Evolutionary conservation across 2,329 filamentous ascomycete species (phyloP).

Genomic region (Aureobasidium sp.): DNA sequence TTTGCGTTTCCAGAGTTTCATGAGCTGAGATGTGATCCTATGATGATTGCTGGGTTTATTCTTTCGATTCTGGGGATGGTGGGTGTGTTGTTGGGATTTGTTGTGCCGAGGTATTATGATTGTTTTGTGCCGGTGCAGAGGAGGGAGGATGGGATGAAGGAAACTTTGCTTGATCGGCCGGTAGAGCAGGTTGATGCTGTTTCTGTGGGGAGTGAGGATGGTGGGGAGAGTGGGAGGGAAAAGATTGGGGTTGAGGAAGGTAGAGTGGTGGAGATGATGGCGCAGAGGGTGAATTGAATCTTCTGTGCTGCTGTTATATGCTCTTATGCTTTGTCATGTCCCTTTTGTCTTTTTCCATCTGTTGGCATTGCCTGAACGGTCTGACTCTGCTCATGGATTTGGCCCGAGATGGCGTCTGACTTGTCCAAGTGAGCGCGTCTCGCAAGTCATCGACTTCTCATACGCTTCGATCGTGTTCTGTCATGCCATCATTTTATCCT

Average conservation of each 20-base stretch:
- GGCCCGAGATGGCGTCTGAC: too few relatives aligned
- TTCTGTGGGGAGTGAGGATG: not conserved
- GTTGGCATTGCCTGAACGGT: too few relatives aligned
- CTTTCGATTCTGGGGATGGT: conserved; percentile 42
- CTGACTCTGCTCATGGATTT: too few relatives aligned
- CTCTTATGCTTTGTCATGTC: too few relatives aligned
- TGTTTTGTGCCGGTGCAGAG: conserved; percentile 43
- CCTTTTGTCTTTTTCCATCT: too few relatives aligned
- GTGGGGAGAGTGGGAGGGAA: not conserved
- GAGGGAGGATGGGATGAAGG: conserved; percentile 36
- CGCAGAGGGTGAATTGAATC: too few relatives aligned
- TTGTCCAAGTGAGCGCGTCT: too few relatives aligned
- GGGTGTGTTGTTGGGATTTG: conserved; percentile 40
- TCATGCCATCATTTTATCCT: too few relatives aligned
- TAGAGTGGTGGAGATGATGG: too few relatives aligned
- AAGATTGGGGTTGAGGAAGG: not conserved
- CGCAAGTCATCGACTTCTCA: too few relatives aligned
- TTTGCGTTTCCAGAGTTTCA: conserved; percentile 45
- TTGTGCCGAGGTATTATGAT: conserved; percentile 48
- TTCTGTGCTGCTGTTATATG: too few relatives aligned
- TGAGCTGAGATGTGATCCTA: conserved; percentile 30
- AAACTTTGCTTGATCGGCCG: not conserved
- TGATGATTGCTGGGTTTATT: conserved; percentile 40
- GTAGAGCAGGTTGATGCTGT: not conserved
- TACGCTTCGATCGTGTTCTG: too few relatives aligned